Base-by-base conservation (phyloP, 1,284 basidiomycete species). In the Blastosporella zonata region DNA sequence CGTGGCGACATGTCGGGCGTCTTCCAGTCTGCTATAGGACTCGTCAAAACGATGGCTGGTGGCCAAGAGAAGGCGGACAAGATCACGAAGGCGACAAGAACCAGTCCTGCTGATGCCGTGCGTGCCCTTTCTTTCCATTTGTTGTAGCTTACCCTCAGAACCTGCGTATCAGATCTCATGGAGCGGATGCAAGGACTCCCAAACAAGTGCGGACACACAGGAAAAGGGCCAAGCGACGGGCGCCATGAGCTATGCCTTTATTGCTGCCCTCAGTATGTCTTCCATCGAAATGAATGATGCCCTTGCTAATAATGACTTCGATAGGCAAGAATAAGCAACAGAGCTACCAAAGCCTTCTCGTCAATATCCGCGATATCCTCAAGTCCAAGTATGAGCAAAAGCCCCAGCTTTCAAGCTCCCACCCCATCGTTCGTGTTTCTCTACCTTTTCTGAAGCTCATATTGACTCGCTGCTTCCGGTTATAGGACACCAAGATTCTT, bases 101-200 rank as follows among this genome's bases (percentile, higher is more conserved):
- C 90, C 0, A 89, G 87, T 59, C 79, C 86, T 10, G 93, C 93
- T 10, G 85, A 87, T 60, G 77, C 74, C 10, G 76, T 78, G 57
- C 49, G 75, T 71, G 4, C 29, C 46, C 22, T 25, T 42, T 41
- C n/a, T 27, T 15, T 25, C 25, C 43, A 2, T 17, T 2, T 15
- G 7, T 34, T 18, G 2, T 34, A 3, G 15, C 7, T 28, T 38
- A 33, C 4, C 13, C 36, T 37, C 36, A 21, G 9, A 5, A 18
- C 6, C 5, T 20, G 12, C 6, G 18, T 23, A 47, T 2, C 51
- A 75, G 74, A 86, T 90, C 25, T 83, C 82, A 10, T 94, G 85
- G 81, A 89, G 87, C 59, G 95, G 93, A 4, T 97, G 94, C 70
- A 94, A 93, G 62, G 94, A 97, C 63, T 80, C 82, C 12, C 93